phyloP scores from a whole-genome alignment of 2,329 filamentous ascomycete genomes.

The Emergomyces pasteurianus region DNA sequence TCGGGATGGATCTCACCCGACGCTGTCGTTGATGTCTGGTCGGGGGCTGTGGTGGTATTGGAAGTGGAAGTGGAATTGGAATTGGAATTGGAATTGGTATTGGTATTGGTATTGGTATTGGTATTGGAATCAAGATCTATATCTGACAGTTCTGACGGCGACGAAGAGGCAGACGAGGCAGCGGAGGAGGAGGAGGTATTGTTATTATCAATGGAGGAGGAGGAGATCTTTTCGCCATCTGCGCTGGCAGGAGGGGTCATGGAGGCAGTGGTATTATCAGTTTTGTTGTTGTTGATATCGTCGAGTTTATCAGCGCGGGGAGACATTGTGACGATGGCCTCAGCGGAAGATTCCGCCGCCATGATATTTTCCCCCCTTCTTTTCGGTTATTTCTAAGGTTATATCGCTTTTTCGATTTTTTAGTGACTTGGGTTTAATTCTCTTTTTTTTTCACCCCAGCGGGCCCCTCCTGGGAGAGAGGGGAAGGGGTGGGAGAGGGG shows the following conservation, averaged over 20 bases:
- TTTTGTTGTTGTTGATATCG: not conserved
- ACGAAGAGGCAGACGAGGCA: not conserved
- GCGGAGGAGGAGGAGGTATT: conserved; percentile 18
- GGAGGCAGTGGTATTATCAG: conserved; percentile 19
- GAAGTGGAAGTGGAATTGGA: conserved; percentile 12
- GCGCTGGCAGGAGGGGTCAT: conserved; percentile 34
- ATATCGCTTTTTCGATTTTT: not conserved
- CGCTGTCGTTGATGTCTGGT: conserved; percentile 12
- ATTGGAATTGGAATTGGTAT: conserved; percentile 17
- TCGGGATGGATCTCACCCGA: conserved; percentile 65
- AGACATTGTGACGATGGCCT: conserved; percentile 1
- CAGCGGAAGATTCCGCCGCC: conserved; percentile 13
- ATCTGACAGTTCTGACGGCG: conserved; percentile 26
- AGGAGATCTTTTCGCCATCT: conserved; percentile 32
- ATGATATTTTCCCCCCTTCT: conserved; percentile 12
- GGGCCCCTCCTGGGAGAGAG: conserved; percentile 10
- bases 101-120: conserved; percentile 12
- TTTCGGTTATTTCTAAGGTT: not conserved
- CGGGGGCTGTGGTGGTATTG: conserved; percentile 24
- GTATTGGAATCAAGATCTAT: conserved; percentile 27
- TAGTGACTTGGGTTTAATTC: not conserved
- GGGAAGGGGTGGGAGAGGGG: not conserved
- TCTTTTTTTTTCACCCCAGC: conserved; percentile 20
- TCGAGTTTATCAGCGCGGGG: not conserved
- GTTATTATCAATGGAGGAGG: conserved; percentile 17